These are phyloP conservation scores for Apophysomyces sp. DNA, from an alignment of 371 early-diverging fungal species.

Conservation along the genomic window DNA sequence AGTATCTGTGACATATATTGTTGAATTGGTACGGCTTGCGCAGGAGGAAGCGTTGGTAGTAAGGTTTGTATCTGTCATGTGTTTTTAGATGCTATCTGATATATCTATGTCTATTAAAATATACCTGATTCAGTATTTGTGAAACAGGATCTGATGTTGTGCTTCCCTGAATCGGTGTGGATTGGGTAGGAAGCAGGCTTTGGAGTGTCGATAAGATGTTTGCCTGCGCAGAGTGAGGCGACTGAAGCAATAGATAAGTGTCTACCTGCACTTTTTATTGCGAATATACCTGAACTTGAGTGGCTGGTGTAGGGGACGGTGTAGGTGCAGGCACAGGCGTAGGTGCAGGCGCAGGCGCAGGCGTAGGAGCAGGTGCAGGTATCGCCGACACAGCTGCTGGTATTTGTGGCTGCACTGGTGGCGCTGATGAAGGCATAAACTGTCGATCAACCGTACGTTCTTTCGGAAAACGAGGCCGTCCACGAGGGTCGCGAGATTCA, in stretches of 20 bases:
- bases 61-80: constrained; percentile 36
- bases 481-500: constrained; percentile 25
- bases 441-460: background rate
- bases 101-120: background rate
- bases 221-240: constrained; percentile 8
- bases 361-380: background rate
- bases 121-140: constrained; percentile 36
- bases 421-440: background rate
- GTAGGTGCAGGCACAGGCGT: background rate
- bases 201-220: constrained; percentile 25
- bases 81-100: background rate
- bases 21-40: constrained; percentile 37
- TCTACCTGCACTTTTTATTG: background rate
- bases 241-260: constrained; percentile 1
- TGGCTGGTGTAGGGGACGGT: background rate
- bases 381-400: background rate
- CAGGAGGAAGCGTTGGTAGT: constrained; percentile 38
- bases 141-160: constrained; percentile 17
- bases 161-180: background rate
- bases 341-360: background rate
- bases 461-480: constrained; percentile 9
- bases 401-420: background rate
- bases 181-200: constrained; percentile 20
- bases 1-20: constrained; percentile 35
- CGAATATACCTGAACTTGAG: background rate